Evolutionary conservation across 139 green algal genomes (phyloP), one percentile per base, ranked within the genome.

Genomic region (Gonium pectorale): DNA sequence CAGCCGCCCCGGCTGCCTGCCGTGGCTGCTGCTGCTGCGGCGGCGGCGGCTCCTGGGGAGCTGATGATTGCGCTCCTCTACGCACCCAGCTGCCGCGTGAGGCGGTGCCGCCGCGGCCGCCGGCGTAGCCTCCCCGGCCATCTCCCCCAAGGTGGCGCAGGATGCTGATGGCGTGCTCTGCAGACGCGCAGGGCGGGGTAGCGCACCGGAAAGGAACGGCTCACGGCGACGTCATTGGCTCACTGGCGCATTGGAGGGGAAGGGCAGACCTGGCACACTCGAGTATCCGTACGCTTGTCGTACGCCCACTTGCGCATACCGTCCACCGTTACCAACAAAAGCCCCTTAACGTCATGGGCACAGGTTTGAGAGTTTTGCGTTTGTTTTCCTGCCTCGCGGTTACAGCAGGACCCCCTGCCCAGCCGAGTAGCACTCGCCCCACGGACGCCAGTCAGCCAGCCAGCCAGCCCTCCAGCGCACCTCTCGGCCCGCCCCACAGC

Each of bases 161-260:
- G 11, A 82, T 44, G n/a, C 35, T 33, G 40, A 82, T 62, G 59
- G 29, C 59, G 4, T 67, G 75, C 11, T 31, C 75, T 82, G 75
- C 21, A 38, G 56, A 5, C 26, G 4, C 9, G n/a, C 21, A 5
- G 60, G 60, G 46, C 15, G 46, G 46, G 46, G 46, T 54, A 15
- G n/a, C n/a, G n/a, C n/a, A n/a, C n/a, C n/a, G n/a, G 5, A 73
- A 31, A 8, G 52, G 13, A 13, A 56, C 49, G 17, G 49, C 17
- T 13, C 49, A 56, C 49, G 17, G 13, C 49, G 17, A 56, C 17
- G 49, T 56, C 13, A 13, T 56, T 56, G 13, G 13, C 17, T 56
- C 13, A 26, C 13, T 56, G 13, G 13, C 13, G 49, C 49, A 17
- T 56, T 56, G 49, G n/a, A n/a, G n/a, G n/a, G n/a, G n/a, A n/a